Percentiles rank a stretch among this genome's conserved stretches.
Conservation (phyloP, 78 protist species). For the Dictyostelium intermedium region DNA sequence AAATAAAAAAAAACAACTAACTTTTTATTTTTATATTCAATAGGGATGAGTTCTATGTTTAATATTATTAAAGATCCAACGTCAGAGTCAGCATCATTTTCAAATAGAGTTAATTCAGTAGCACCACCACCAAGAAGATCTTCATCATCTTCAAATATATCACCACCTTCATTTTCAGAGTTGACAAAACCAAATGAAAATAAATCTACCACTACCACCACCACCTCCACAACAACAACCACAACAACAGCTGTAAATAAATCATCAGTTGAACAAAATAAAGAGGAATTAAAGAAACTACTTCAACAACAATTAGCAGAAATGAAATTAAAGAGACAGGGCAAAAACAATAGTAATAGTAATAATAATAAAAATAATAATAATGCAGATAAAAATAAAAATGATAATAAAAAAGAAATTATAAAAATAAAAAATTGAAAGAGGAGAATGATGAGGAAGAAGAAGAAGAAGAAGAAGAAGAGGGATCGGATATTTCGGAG, state of each 20-base stretch:
- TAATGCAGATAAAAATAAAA: neutral
- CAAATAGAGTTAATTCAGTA: conserved; percentile 3
- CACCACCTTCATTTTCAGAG: neutral
- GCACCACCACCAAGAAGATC: conserved; percentile 11
- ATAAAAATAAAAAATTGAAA: neutral
- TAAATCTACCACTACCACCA: neutral
- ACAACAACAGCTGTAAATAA: neutral
- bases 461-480: conserved; percentile 23
- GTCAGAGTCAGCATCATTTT: conserved; percentile 19
- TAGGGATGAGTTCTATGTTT: conserved; percentile 53
- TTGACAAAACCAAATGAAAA: neutral
- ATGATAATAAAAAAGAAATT: neutral
- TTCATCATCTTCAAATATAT: neutral
- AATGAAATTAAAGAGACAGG: conserved; percentile 23
- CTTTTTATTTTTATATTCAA: neutral
- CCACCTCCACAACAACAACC: neutral
- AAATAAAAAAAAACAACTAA: no score
- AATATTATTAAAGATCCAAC: conserved; percentile 31
- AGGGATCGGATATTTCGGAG: neutral
- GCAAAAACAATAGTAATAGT: neutral
- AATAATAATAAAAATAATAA: neutral
- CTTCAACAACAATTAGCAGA: conserved; percentile 21
- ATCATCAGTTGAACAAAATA: neutral
- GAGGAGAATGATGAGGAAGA: neutral
- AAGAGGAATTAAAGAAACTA: conserved; percentile 11